Percentiles rank a stretch among this genome's conserved stretches.
Evolutionary conservation across 352 stramenopile genomes (phyloP).

Genomic region (Pythium aphanidermatum): DNA sequence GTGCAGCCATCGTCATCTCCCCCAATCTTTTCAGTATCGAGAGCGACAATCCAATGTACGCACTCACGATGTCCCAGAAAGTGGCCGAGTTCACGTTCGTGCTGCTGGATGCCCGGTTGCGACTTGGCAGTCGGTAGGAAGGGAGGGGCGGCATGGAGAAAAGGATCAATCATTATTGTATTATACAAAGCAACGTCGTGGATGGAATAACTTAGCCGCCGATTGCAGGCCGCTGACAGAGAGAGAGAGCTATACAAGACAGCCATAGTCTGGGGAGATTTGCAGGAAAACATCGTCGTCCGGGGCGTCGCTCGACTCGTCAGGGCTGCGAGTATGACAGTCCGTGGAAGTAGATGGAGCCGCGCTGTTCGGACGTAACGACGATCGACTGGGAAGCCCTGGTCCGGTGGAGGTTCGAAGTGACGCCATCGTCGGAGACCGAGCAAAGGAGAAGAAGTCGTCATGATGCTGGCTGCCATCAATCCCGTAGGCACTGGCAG

Average conservation of each 20-base stretch:
- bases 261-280: conserved; percentile 81
- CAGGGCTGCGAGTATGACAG: conserved; percentile 2
- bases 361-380: conserved; percentile 29
- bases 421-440: conserved; percentile 24
- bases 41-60: conserved; percentile 61
- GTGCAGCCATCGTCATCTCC: conserved; percentile 69
- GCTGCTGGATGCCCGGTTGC: conserved; percentile 38
- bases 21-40: conserved; percentile 71
- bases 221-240: not conserved
- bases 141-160: too few species aligned
- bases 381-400: conserved; percentile 8
- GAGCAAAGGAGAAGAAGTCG: conserved; percentile 21
- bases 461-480: conserved; percentile 7
- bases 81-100: conserved; percentile 57
- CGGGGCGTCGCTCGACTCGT: conserved; percentile 11
- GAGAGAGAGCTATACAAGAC: conserved; percentile 63
- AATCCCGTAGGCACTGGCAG: conserved; percentile 9
- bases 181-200: conserved; percentile 20
- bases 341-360: conserved; percentile 43
- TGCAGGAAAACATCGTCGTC: conserved; percentile 82
- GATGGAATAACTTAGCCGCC: conserved; percentile 16
- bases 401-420: conserved; percentile 9
- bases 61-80: conserved; percentile 66
- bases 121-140: conserved; percentile 3
- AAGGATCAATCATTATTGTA: too few species aligned